These are phyloP conservation scores for Entomortierella lignicola DNA, from an alignment of 192 early-diverging fungal genomes.

Conservation along the genomic window DNA sequence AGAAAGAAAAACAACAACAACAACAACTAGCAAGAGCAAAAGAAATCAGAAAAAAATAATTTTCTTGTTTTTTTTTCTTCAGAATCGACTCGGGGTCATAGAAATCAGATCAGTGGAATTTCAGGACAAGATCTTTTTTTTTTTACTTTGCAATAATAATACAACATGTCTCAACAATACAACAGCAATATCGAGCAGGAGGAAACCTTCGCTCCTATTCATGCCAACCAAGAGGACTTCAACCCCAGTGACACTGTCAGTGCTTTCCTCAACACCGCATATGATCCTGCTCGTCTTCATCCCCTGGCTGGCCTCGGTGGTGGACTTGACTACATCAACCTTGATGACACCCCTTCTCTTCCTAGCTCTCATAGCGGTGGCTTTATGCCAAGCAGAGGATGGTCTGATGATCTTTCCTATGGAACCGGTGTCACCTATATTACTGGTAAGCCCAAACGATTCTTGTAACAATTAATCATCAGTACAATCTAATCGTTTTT, in stretches of 20 bases:
- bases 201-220: conserved; percentile 49
- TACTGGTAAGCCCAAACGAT: conserved; percentile 67
- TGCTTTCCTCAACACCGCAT: conserved; percentile 61
- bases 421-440: conserved; percentile 85
- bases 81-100: not conserved
- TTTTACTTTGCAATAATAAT: no score
- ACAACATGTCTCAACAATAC: conserved; percentile 38
- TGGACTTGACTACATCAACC: conserved; percentile 67
- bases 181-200: conserved; percentile 52
- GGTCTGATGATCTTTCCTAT: conserved; percentile 87
- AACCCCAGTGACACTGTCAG: conserved; percentile 60
- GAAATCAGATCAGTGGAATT: not conserved
- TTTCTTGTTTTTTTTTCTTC: no score
- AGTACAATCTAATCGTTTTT: no score
- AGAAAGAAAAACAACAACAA: not conserved
- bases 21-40: no score
- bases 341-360: conserved; percentile 52
- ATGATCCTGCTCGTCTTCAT: conserved; percentile 57
- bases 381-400: conserved; percentile 79
- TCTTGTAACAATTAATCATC: not conserved
- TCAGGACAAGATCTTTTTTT: not conserved
- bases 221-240: conserved; percentile 54
- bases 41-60: no score
- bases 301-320: conserved; percentile 64
- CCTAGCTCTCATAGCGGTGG: conserved; percentile 53